phyloP scores from a whole-genome alignment of 306 rosid genomes.

The Malus sieversii region DNA sequence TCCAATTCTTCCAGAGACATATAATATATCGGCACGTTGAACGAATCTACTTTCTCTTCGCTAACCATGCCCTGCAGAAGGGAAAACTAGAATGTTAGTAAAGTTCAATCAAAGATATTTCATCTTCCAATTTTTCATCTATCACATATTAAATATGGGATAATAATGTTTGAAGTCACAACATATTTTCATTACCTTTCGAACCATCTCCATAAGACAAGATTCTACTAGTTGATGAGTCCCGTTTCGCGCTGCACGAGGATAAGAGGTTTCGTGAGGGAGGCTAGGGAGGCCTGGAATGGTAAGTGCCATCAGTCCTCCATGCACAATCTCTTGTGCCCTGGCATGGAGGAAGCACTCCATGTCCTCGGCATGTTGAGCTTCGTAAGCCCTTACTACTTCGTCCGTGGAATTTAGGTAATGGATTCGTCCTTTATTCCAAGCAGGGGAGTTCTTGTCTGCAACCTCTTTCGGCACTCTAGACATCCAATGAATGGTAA shows the following conservation, averaged over 20 bases:
- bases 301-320: constrained; percentile 26
- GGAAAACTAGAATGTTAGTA: no score
- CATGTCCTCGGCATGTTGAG: constrained; percentile 24
- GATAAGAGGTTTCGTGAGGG: no score
- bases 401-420: constrained; percentile 4
- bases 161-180: no score
- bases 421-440: constrained; percentile 24
- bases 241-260: no score
- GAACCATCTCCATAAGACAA: constrained; percentile 27
- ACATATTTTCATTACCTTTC: constrained; percentile 14
- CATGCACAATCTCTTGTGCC: constrained; percentile 22
- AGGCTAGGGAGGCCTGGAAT: constrained; percentile 1
- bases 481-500: constrained; percentile 30
- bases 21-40: background rate
- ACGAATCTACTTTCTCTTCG: background rate
- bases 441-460: constrained; percentile 10
- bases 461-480: background rate
- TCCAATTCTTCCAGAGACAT: background rate
- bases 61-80: background rate
- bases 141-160: no score
- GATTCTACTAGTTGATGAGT: constrained; percentile 1
- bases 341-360: constrained; percentile 21
- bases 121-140: no score
- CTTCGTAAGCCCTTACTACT: constrained; percentile 20
- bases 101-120: no score